These are phyloP conservation scores for Jaapia argillacea DNA, from an alignment of 768 basidiomycete species.

Conservation along the genomic window DNA sequence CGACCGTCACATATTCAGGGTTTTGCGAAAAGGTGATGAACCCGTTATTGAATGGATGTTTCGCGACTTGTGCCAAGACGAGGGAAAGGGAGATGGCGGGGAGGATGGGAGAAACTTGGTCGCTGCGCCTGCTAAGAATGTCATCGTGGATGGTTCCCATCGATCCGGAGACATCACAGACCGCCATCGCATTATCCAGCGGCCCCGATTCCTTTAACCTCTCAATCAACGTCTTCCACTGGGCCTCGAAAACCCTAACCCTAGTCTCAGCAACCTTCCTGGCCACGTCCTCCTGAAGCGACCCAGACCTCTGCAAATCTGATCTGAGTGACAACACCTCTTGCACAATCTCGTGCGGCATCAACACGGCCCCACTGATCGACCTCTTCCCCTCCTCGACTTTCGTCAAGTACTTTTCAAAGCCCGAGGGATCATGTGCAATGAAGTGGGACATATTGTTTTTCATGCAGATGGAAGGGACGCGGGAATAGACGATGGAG, in stretches of 20 bases:
- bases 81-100: conserved; percentile 60
- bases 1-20: conserved; percentile 43
- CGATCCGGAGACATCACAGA: conserved; percentile 70
- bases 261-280: conserved; percentile 23
- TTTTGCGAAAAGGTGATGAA: conserved; percentile 59
- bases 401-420: conserved; percentile 42
- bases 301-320: conserved; percentile 9
- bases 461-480: conserved; percentile 54
- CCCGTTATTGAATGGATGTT: conserved; percentile 50
- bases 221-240: conserved; percentile 55
- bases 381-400: conserved; percentile 44
- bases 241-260: conserved; percentile 43
- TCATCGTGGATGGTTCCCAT: conserved; percentile 35
- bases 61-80: conserved; percentile 49
- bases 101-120: conserved; percentile 41
- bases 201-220: conserved; percentile 40
- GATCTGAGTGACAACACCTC: conserved; percentile 18
- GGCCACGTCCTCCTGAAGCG: conserved; percentile 17
- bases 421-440: conserved; percentile 47
- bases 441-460: conserved; percentile 44
- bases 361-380: conserved; percentile 58
- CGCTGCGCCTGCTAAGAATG: too few species aligned
- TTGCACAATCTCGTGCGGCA: conserved; percentile 51
- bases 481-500: conserved; percentile 46
- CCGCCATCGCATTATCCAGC: conserved; percentile 52